A percentile compares a stretch with the other conserved stretches of the same genome.
Conservation (phyloP, 2,329 filamentous ascomycete genomes). For the Trichothecium roseum region DNA sequence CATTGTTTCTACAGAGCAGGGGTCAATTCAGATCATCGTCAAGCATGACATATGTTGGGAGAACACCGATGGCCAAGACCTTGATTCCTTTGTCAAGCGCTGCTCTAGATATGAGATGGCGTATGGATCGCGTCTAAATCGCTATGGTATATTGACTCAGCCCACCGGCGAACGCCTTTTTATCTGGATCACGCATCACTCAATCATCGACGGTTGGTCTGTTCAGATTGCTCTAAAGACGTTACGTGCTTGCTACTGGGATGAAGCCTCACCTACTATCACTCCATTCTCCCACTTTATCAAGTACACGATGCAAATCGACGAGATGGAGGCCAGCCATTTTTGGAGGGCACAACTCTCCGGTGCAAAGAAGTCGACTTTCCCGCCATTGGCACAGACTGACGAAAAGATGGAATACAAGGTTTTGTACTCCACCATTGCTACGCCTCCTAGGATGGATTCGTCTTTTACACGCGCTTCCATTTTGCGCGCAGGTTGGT, state of each 20-base stretch:
- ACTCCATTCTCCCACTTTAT: conserved; percentile 7
- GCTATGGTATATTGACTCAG: conserved; percentile 2
- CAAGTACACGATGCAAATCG: neutral
- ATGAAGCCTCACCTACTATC: neutral
- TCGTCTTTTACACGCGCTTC: conserved; percentile 10
- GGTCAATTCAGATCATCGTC: conserved; percentile 3
- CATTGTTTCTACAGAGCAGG: conserved; percentile 4
- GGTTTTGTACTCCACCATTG: neutral
- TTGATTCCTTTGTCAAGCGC: neutral
- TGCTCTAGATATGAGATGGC: conserved; percentile 4
- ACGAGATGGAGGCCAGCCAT: neutral
- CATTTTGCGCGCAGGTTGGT: conserved; percentile 14
- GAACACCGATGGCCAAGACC: neutral
- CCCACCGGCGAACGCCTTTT: conserved; percentile 8
- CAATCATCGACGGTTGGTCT: conserved; percentile 15
- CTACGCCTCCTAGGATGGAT: neutral
- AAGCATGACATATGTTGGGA: conserved; percentile 2
- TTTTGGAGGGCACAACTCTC: conserved; percentile 1
- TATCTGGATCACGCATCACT: conserved; percentile 14
- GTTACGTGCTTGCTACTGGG: conserved; percentile 4
- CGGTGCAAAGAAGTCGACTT: conserved; percentile 2
- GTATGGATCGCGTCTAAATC: conserved; percentile 3
- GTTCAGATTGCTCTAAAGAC: conserved; percentile 3
- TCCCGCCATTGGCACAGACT: neutral
- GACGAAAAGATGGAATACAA: neutral